Conservation (phyloP, 345 rosid genomes). For the Eucalyptus cloeziana region DNA sequence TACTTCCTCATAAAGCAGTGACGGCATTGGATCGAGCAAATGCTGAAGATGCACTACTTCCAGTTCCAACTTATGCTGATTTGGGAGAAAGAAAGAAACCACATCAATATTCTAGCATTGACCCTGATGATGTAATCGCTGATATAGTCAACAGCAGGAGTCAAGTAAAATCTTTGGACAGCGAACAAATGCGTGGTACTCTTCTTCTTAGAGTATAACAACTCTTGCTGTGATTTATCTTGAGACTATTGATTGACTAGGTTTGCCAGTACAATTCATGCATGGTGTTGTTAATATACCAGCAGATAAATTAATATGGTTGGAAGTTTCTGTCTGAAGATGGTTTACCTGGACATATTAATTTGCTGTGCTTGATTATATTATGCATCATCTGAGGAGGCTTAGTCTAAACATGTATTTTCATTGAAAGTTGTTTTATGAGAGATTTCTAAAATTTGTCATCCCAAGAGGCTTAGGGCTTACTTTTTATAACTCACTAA, state of each 20-base stretch:
- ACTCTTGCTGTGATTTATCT: background rate
- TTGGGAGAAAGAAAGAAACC: constrained; percentile 19
- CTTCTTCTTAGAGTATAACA: background rate
- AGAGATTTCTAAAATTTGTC: background rate
- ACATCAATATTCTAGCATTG: constrained; percentile 4
- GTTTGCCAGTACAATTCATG: background rate
- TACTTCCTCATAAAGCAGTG: constrained; percentile 30
- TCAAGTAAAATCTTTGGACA: background rate
- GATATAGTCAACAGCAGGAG: constrained; percentile 26
- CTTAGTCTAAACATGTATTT: background rate
- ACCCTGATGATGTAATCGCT: constrained; percentile 26
- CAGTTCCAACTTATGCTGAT: constrained; percentile 49
- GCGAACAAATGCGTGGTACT: background rate
- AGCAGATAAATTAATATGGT: background rate
- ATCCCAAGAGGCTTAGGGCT: background rate
- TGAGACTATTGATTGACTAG: background rate
- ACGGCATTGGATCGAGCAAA: constrained; percentile 81
- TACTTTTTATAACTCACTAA: background rate
- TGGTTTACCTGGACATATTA: background rate
- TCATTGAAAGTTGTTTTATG: background rate
- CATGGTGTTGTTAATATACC: background rate
- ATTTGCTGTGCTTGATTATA: background rate
- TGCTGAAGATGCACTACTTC: constrained; percentile 80
- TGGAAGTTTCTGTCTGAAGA: background rate
- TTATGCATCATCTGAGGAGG: background rate